These are phyloP conservation scores for Quercus agrifolia DNA, from an alignment of 306 rosid species.

Conservation along the genomic window DNA sequence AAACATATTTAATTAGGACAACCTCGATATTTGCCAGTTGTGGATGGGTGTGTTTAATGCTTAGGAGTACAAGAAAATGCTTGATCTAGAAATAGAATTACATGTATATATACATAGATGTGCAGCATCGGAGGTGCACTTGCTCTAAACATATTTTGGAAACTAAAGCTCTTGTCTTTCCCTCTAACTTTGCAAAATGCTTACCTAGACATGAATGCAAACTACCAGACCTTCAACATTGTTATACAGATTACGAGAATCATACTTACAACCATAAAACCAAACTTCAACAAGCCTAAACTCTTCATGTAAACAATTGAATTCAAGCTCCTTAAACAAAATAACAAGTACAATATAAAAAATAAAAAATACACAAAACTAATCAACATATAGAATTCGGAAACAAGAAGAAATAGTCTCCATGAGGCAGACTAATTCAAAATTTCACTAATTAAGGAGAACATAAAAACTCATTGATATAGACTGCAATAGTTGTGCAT, in stretches of 20 bases:
- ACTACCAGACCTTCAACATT: background rate
- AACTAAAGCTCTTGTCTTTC: background rate
- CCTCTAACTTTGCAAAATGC: background rate
- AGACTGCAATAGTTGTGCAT: background rate
- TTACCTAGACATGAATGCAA: background rate
- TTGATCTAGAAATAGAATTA: background rate
- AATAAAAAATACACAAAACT: background rate
- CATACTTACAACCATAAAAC: background rate
- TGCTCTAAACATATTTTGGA: background rate
- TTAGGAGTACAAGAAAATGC: background rate
- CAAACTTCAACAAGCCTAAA: too few species aligned
- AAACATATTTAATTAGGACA: background rate
- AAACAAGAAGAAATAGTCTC: background rate
- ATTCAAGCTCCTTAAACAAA: too few species aligned
- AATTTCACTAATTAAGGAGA: too few species aligned
- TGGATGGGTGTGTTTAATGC: background rate
- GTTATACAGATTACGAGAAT: background rate
- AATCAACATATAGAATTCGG: background rate
- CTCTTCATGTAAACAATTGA: too few species aligned
- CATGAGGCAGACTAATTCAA: background rate
- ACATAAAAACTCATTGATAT: too few species aligned
- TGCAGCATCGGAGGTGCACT: background rate
- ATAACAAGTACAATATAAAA: too few species aligned
- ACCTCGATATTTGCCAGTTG: background rate
- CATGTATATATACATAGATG: background rate